Evolutionary conservation across 208 protist genomes (phyloP).

Genomic region (Endotrypanum monterogeii): DNA sequence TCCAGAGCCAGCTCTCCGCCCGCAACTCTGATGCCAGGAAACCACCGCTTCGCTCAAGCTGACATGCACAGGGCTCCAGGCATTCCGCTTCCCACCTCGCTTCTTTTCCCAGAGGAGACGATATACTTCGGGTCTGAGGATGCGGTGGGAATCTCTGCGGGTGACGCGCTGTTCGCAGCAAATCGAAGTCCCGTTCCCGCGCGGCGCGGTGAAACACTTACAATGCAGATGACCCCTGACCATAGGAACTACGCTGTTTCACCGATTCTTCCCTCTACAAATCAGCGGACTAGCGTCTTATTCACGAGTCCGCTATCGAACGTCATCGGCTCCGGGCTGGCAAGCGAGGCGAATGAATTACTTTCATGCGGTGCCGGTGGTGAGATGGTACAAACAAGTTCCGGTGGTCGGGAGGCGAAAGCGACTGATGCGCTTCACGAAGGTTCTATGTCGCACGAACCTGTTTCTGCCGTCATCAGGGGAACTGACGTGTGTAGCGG

Average conservation of each 20-base stretch:
- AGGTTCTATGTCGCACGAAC: neutral
- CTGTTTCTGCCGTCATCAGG: neutral
- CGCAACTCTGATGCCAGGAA: neutral
- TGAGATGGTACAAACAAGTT: neutral
- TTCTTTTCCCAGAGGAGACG: neutral
- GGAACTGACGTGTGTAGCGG: neutral
- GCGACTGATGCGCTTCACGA: neutral
- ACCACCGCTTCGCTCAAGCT: neutral
- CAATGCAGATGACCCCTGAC: conserved; percentile 14
- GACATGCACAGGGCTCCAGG: neutral
- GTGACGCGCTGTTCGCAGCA: neutral
- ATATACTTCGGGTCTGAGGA: neutral
- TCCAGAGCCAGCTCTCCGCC: neutral
- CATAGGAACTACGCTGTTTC: conserved; percentile 5
- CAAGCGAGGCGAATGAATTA: neutral
- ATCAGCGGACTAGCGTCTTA: neutral
- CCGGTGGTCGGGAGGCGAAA: neutral
- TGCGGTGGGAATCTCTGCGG: neutral
- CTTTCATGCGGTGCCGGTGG: neutral
- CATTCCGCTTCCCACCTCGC: neutral
- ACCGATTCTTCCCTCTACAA: conserved; percentile 5
- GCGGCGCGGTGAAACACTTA: neutral
- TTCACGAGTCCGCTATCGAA: neutral
- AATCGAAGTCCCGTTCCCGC: neutral
- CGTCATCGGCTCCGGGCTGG: neutral